Conservation (phyloP, 257 asterid species). For the Solanum phureja region DNA sequence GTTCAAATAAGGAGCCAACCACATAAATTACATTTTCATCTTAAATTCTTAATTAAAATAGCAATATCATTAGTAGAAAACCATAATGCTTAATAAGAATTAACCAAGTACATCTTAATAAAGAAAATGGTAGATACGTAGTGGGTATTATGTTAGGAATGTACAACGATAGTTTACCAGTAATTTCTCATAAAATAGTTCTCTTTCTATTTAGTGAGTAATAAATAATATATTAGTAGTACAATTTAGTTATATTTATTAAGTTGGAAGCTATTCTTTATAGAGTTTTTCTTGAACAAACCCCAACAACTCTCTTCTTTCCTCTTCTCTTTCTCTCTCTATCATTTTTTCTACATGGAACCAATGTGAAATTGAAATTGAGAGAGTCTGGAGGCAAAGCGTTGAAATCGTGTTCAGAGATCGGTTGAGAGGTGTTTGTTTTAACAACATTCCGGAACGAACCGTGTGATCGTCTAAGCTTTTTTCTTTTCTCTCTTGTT, state of each 20-base stretch:
- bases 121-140: background rate
- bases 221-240: background rate
- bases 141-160: background rate
- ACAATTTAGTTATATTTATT: background rate
- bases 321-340: background rate
- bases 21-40: background rate
- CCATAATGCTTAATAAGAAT: background rate
- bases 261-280: background rate
- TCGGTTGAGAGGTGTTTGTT: constrained; percentile 46
- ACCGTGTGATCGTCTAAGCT: constrained; percentile 16
- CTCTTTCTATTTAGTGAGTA: background rate
- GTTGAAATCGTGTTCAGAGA: constrained; percentile 31
- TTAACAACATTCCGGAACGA: constrained; percentile 9
- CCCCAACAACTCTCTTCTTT: constrained; percentile 26
- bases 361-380: background rate
- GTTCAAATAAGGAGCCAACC: background rate
- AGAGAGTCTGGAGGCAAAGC: constrained; percentile 12
- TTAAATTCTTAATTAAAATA: background rate
- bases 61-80: background rate
- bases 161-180: constrained; percentile 7
- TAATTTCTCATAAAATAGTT: background rate
- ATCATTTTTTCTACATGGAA: background rate
- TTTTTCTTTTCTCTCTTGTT: background rate
- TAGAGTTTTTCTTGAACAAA: constrained; percentile 6
- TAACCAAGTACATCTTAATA: background rate